These are phyloP conservation scores for Pyrus communis DNA, from an alignment of 306 rosid species.

Conservation along the genomic window DNA sequence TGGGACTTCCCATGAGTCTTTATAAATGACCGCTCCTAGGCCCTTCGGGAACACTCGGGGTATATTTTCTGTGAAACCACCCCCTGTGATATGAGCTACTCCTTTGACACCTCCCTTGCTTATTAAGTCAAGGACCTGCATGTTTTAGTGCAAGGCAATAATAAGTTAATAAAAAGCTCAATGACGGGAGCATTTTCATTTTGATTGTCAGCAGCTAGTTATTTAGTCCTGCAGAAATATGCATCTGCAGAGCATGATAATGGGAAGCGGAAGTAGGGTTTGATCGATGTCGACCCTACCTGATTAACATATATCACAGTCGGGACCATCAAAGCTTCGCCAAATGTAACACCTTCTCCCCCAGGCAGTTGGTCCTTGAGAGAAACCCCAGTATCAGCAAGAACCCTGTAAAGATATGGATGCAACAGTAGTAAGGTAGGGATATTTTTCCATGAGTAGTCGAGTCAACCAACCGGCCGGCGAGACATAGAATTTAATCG, in stretches of 20 bases:
- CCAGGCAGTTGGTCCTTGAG: constrained; percentile 66
- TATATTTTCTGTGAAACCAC: constrained; percentile 89
- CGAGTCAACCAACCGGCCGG: background rate
- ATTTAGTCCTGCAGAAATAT: background rate
- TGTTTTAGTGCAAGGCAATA: constrained; percentile 4
- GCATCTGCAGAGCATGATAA: background rate
- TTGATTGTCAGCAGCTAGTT: background rate
- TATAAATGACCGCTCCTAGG: constrained; percentile 58
- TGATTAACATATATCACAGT: constrained; percentile 81
- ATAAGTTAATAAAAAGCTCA: background rate
- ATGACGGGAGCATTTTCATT: background rate
- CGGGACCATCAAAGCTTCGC: constrained; percentile 85
- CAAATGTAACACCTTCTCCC: constrained; percentile 43
- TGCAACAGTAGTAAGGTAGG: background rate
- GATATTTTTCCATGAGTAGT: no score
- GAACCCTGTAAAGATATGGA: constrained; percentile 40
- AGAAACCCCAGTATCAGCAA: constrained; percentile 59
- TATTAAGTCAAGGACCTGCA: constrained; percentile 65
- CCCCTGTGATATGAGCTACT: constrained; percentile 83
- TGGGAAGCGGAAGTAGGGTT: background rate
- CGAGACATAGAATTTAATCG: no score
- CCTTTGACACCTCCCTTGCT: constrained; percentile 85
- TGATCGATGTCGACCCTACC: constrained; percentile 23
- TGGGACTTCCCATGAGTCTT: constrained; percentile 65
- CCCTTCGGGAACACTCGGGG: constrained; percentile 87